Conservation (phyloP, 2,329 filamentous ascomycete species). For the Uncinocarpus reesii region DNA sequence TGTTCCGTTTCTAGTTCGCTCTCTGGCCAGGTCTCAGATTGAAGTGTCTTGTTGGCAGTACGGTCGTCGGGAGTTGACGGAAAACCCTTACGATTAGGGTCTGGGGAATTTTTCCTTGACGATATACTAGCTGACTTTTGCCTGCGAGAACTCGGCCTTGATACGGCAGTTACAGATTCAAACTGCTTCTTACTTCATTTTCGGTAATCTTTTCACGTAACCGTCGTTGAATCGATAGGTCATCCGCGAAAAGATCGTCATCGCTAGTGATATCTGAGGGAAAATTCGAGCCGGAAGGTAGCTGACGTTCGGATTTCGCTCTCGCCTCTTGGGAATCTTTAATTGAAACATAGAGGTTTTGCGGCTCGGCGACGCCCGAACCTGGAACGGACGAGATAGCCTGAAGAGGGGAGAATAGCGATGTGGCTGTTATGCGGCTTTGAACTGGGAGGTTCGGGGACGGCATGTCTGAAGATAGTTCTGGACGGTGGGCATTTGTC, state of each 20-base stretch:
- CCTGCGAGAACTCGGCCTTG: conserved; percentile 18
- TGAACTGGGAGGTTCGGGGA: conserved; percentile 41
- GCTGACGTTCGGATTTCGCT: conserved; percentile 28
- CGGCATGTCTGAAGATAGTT: conserved; percentile 38
- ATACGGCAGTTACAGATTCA: conserved; percentile 27
- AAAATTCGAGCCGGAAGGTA: conserved; percentile 28
- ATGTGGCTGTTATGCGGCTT: conserved; percentile 25
- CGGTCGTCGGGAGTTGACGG: not conserved
- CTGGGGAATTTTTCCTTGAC: not conserved
- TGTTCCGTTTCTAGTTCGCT: conserved; percentile 35
- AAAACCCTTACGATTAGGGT: not conserved
- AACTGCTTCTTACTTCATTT: conserved; percentile 29
- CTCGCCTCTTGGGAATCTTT: conserved; percentile 38
- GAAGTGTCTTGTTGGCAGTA: not conserved
- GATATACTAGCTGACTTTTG: conserved; percentile 12
- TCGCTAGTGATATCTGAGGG: conserved; percentile 29
- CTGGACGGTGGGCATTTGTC: conserved; percentile 27
- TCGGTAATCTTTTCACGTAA: conserved; percentile 28
- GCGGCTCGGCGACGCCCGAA: conserved; percentile 34
- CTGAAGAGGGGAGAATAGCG: conserved; percentile 31
- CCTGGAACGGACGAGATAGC: conserved; percentile 26
- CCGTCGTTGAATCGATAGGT: conserved; percentile 30
- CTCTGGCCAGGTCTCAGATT: not conserved
- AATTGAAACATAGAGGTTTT: conserved; percentile 37
- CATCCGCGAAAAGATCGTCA: conserved; percentile 37